A percentile compares a stretch with the other conserved stretches of the same genome.
phyloP scores from a whole-genome alignment of 148 eudicot genomes.

The Rhododendron kiyosumense region DNA sequence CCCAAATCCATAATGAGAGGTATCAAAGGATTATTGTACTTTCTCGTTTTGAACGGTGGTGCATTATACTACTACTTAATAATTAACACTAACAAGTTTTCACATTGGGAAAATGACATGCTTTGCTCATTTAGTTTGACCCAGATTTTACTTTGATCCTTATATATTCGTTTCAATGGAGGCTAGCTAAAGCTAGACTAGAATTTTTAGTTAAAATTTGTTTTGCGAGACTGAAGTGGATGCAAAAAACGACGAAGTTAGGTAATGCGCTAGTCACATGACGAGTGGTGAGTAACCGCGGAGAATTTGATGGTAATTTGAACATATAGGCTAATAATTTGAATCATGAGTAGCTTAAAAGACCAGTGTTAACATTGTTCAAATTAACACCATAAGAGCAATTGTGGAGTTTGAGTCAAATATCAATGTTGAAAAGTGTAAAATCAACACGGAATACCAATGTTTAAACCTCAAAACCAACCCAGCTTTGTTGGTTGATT shows the following conservation, averaged over 20 bases:
- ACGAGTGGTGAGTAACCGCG: not conserved
- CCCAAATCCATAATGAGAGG: conserved; percentile 21
- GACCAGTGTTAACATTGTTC: not conserved
- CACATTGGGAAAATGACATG: not conserved
- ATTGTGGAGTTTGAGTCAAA: not conserved
- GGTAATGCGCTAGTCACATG: not conserved
- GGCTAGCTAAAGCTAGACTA: not conserved
- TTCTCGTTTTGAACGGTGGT: not conserved
- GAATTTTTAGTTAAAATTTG: not conserved
- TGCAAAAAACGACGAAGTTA: not conserved
- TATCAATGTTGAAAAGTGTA: not conserved
- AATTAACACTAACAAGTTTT: not conserved
- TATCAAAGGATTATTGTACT: conserved; percentile 7
- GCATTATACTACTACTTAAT: not conserved
- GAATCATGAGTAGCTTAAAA: not conserved
- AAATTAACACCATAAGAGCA: not conserved
- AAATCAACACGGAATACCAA: too few relatives aligned
- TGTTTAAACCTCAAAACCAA: too few relatives aligned
- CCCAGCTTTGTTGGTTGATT: too few relatives aligned
- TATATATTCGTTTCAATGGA: not conserved
- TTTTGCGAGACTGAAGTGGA: not conserved
- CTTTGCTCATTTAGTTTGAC: not conserved
- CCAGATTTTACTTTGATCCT: not conserved
- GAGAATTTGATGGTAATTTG: not conserved
- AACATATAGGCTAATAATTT: not conserved